Evolutionary conservation across 129 eudicot genomes (phyloP).

Genomic region (Artemisia tridentata): DNA sequence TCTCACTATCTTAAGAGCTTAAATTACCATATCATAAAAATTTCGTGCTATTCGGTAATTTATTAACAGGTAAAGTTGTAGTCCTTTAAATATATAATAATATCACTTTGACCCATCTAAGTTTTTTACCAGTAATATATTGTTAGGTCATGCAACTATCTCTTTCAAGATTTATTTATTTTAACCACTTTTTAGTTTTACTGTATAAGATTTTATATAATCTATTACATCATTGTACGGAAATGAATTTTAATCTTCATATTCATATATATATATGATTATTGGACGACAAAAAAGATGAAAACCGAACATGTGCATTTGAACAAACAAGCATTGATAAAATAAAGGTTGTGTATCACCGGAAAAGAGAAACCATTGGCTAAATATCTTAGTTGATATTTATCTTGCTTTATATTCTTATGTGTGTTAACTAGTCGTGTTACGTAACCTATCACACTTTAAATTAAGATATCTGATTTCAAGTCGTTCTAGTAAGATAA

Average conservation of each 20-base stretch:
- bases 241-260: too few relatives aligned
- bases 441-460: not conserved
- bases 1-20: too few relatives aligned
- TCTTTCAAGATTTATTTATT: conserved; percentile 15
- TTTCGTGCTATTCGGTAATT: not conserved
- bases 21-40: too few relatives aligned
- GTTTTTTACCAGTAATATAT: not conserved
- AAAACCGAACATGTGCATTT: too few relatives aligned
- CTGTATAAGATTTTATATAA: not conserved
- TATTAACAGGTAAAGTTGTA: not conserved
- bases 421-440: not conserved
- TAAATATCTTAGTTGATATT: too few relatives aligned
- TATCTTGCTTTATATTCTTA: not conserved
- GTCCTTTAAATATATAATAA: not conserved
- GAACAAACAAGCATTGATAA: too few relatives aligned
- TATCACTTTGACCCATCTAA: not conserved
- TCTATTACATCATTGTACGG: not conserved
- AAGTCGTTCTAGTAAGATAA: not conserved
- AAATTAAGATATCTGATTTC: conserved; percentile 21
- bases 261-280: too few relatives aligned
- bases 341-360: too few relatives aligned
- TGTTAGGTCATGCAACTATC: conserved; percentile 29
- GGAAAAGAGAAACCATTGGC: too few relatives aligned
- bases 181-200: conserved; percentile 2
- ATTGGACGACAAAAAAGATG: too few relatives aligned